Percentiles rank a stretch among this genome's conserved stretches.
phyloP scores from a whole-genome alignment of 805 yeast genomes.

The Starmerella stellata region DNA sequence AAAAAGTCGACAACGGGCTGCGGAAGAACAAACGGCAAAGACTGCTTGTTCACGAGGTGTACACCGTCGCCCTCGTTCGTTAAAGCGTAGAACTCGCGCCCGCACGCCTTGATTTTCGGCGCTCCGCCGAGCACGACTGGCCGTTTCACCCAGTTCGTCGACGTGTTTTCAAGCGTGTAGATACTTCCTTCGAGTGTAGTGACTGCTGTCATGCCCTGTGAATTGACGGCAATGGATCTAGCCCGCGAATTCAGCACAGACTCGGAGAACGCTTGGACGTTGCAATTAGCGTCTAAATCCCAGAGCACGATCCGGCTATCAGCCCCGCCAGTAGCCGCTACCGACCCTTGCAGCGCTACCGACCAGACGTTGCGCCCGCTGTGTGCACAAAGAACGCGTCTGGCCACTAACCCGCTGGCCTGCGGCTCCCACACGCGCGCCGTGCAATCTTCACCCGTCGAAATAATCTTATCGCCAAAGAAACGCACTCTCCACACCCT shows the following conservation, averaged over 20 bases:
- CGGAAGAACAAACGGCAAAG: too few relatives aligned
- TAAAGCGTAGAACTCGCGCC: not conserved
- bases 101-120: not conserved
- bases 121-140: too few relatives aligned
- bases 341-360: constrained; percentile 25
- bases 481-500: constrained; percentile 76
- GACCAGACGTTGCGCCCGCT: constrained; percentile 75
- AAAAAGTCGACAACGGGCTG: not conserved
- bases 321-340: constrained; percentile 81
- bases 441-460: constrained; percentile 78
- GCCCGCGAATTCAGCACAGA: not conserved
- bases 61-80: not conserved
- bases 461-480: constrained; percentile 28
- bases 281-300: constrained; percentile 23
- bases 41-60: not conserved
- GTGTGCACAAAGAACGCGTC: constrained; percentile 46
- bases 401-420: constrained; percentile 24
- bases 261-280: not conserved
- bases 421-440: constrained; percentile 50
- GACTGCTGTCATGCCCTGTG: not conserved
- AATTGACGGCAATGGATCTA: not conserved
- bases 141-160: not conserved
- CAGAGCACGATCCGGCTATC: constrained; percentile 66
- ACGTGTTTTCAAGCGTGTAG: not conserved
- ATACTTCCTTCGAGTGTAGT: not conserved